phyloP scores from a whole-genome alignment of 345 rosid species.

The Jatropha curcas region DNA sequence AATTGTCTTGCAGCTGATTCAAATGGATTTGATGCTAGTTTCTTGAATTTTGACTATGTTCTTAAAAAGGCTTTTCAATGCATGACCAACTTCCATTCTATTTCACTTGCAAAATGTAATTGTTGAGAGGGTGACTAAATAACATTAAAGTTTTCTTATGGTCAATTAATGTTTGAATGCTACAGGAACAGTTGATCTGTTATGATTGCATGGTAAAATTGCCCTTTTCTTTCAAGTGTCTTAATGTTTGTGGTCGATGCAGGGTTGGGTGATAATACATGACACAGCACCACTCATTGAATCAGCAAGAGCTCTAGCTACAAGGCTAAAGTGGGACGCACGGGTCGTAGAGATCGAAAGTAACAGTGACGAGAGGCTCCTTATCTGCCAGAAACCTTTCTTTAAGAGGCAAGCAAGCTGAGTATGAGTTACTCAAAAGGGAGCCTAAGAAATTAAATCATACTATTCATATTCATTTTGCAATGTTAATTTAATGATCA shows the following conservation, averaged over 20 bases:
- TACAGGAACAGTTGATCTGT: too few species aligned
- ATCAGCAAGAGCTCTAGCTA: conserved; percentile 62
- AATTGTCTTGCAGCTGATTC: too few species aligned
- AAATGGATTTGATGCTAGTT: too few species aligned
- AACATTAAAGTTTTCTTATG: too few species aligned
- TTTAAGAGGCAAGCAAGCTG: conserved; percentile 60
- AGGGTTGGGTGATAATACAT: conserved; percentile 97
- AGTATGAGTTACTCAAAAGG: conserved; percentile 12
- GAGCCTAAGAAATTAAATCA: conserved; percentile 20
- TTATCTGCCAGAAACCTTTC: conserved; percentile 93
- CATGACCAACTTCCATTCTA: background rate
- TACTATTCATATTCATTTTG: conserved; percentile 36
- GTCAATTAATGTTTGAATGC: too few species aligned
- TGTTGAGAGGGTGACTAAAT: background rate
- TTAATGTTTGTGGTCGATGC: conserved; percentile 25
- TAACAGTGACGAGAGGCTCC: conserved; percentile 85
- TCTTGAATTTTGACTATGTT: background rate
- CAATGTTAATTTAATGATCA: conserved; percentile 29
- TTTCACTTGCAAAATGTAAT: background rate
- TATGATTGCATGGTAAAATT: background rate
- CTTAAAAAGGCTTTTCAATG: too few species aligned
- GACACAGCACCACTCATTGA: conserved; percentile 75
- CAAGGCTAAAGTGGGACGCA: conserved; percentile 93
- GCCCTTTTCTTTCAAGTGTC: background rate
- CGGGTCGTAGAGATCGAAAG: conserved; percentile 80